phyloP scores from a whole-genome alignment of 2,329 filamentous ascomycete genomes.

The Mycogone perniciosa region DNA sequence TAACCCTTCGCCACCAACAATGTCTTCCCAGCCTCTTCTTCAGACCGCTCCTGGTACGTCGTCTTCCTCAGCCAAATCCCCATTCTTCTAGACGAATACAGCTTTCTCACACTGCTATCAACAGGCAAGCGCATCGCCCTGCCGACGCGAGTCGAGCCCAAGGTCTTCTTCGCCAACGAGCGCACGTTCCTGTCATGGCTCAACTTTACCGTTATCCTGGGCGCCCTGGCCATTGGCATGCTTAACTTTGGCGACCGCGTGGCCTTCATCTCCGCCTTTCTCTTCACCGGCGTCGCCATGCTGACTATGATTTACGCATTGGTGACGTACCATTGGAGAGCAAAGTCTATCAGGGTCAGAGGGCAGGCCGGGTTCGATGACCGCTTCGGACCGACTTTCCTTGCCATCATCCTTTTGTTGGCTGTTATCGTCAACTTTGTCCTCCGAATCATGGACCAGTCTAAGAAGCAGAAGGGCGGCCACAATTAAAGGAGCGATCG shows the following conservation, averaged over 20 bases:
- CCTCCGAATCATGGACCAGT: constrained; percentile 54
- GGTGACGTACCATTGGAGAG: constrained; percentile 94
- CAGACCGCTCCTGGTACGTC: constrained; percentile 80
- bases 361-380: constrained; percentile 97
- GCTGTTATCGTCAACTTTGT: constrained; percentile 97
- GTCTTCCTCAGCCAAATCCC: background rate
- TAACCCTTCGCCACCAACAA: constrained; percentile 33
- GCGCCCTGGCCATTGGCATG: constrained; percentile 91
- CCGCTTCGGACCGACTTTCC: constrained; percentile 83
- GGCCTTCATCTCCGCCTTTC: constrained; percentile 85
- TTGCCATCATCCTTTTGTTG: constrained; percentile 77
- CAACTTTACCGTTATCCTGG: constrained; percentile 98
- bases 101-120: constrained; percentile 2
- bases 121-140: constrained; percentile 96
- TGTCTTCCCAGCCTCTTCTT: constrained; percentile 96
- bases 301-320: constrained; percentile 92
- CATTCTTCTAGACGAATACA: background rate
- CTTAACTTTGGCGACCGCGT: constrained; percentile 96
- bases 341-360: constrained; percentile 81
- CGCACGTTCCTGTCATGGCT: constrained; percentile 99
- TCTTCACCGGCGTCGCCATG: constrained; percentile 94
- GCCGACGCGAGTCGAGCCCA: constrained; percentile 94
- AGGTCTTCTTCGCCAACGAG: constrained; percentile 99
- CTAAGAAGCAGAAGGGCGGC: constrained; percentile 32
- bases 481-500: constrained; percentile 1